phyloP scores from a whole-genome alignment of 148 eudicot genomes.

The Chenopodium formosanum region DNA sequence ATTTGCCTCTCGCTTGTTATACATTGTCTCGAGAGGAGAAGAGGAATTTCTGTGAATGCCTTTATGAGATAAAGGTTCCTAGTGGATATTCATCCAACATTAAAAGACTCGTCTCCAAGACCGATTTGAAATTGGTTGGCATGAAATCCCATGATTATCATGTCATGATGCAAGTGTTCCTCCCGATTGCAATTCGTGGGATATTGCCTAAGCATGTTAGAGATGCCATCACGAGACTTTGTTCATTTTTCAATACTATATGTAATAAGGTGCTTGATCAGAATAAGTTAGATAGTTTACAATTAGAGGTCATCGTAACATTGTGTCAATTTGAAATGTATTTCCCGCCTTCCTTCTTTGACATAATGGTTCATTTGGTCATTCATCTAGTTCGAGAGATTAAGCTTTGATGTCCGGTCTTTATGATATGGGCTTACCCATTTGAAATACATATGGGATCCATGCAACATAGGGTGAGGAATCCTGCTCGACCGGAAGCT shows the following conservation, averaged over 20 bases:
- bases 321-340: not conserved
- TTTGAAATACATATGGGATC: no score
- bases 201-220: not conserved
- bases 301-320: not conserved
- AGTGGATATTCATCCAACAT: not conserved
- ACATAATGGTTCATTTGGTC: not conserved
- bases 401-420: not conserved
- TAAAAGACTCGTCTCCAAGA: not conserved
- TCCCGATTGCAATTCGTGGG: not conserved
- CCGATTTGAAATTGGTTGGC: not conserved
- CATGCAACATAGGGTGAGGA: no score
- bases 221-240: not conserved
- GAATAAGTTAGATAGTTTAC: not conserved
- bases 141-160: not conserved
- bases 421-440: not conserved
- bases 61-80: not conserved
- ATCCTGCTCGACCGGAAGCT: no score
- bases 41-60: not conserved
- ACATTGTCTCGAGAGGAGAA: not conserved
- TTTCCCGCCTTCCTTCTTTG: not conserved
- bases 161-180: not conserved
- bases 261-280: not conserved
- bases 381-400: not conserved
- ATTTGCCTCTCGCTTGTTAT: not conserved
- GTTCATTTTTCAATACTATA: not conserved